Conservation (phyloP, 2,329 filamentous ascomycete species). For the Byssoonygena ceratinophila region DNA sequence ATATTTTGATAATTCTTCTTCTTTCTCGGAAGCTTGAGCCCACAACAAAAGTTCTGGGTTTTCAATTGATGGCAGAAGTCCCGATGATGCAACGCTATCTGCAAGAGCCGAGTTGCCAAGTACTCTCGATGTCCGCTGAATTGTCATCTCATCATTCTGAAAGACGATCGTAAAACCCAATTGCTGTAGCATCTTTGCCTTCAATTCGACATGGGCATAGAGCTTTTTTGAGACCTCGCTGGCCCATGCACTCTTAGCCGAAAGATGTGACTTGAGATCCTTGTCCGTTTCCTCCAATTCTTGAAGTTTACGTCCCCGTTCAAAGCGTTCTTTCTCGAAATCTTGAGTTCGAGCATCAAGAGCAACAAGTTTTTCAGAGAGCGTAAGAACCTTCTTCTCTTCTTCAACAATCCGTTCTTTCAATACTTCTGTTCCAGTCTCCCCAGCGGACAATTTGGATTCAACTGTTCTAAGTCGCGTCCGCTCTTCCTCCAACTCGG, state of each 20-base stretch:
- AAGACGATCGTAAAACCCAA: constrained; percentile 74
- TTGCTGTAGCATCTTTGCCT: constrained; percentile 73
- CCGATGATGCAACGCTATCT: constrained; percentile 29
- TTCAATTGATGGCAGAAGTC: constrained; percentile 30
- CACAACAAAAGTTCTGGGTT: constrained; percentile 70
- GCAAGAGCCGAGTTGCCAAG: constrained; percentile 27
- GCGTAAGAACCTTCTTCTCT: constrained; percentile 56
- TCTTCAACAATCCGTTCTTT: constrained; percentile 65
- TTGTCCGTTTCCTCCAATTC: constrained; percentile 25
- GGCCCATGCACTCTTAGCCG: constrained; percentile 59
- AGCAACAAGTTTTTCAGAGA: constrained; percentile 61
- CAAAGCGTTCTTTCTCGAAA: constrained; percentile 63
- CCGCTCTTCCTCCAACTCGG: constrained; percentile 55
- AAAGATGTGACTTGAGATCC: constrained; percentile 45
- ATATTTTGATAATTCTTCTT: constrained; percentile 60
- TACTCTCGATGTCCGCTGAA: constrained; percentile 59
- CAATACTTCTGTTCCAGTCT: constrained; percentile 70
- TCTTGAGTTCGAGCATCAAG: constrained; percentile 65
- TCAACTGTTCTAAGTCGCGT: constrained; percentile 59
- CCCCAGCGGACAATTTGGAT: constrained; percentile 65
- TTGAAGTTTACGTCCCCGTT: constrained; percentile 52
- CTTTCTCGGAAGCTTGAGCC: constrained; percentile 59
- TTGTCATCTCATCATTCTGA: constrained; percentile 59
- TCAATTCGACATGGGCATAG: constrained; percentile 71
- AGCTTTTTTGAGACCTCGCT: constrained; percentile 77